Evolutionary conservation across 140 eudicot genomes (phyloP).

Genomic region (Stevia rebaudiana): DNA sequence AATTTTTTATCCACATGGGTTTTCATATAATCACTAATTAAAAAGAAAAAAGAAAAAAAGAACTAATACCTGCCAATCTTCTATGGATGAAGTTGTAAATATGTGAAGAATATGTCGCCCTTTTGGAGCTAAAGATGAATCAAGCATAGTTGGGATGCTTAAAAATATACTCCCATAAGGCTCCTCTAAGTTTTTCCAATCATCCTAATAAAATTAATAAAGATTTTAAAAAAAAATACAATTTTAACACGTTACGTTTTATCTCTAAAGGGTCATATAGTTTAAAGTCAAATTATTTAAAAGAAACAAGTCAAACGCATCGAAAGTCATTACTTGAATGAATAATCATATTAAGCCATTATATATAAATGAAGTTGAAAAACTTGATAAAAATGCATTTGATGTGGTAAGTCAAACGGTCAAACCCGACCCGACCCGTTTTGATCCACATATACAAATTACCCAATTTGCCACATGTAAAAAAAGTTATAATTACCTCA

Average conservation of each 20-base stretch:
- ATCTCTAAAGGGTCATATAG: too few species aligned
- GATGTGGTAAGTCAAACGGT: too few species aligned
- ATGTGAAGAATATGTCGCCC: constrained; percentile 96
- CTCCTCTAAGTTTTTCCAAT: constrained; percentile 73
- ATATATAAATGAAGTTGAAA: neutral
- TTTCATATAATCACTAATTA: neutral
- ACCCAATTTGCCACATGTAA: neutral
- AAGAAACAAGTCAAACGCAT: neutral
- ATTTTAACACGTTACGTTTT: too few species aligned
- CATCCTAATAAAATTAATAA: constrained; percentile 35
- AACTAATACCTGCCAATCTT: constrained; percentile 85
- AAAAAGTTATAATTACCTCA: constrained; percentile 47
- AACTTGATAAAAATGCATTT: neutral
- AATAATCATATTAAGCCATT: neutral
- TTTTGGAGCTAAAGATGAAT: constrained; percentile 84
- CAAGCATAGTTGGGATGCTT: constrained; percentile 95
- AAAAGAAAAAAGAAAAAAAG: too few species aligned
- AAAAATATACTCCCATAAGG: constrained; percentile 95
- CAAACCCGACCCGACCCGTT: neutral
- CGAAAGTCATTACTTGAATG: neutral
- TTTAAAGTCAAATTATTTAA: neutral
- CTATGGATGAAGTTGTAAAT: constrained; percentile 88
- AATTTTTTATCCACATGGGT: neutral
- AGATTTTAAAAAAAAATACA: too few species aligned
- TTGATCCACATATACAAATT: too few species aligned